A percentile compares a stretch with the other conserved stretches of the same genome.
Evolutionary conservation across 177 flowering plant genomes (phyloP).

Genomic region (Telopea speciosissima): DNA sequence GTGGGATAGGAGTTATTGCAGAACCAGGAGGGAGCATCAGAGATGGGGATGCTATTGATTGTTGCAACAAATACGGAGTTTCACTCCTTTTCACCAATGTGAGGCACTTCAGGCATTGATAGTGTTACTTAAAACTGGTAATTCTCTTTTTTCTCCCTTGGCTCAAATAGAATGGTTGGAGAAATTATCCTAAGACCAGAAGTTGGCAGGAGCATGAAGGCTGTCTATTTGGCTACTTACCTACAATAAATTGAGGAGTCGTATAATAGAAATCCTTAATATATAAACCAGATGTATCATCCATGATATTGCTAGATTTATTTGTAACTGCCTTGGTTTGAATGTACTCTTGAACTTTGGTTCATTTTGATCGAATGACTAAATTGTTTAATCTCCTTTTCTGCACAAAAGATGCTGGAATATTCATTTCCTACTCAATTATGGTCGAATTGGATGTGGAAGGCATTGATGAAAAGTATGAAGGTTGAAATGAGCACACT

Average conservation of each 20-base stretch:
- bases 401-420: too few species aligned
- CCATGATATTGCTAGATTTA: not conserved
- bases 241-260: too few species aligned
- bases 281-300: not conserved
- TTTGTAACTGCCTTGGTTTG: too few species aligned
- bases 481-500: too few species aligned
- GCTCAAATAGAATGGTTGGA: not conserved
- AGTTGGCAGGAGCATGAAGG: not conserved
- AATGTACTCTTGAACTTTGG: too few species aligned
- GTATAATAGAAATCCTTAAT: not conserved
- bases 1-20: slow-evolving; percentile 63
- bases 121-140: not conserved
- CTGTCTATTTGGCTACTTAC: not conserved
- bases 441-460: too few species aligned
- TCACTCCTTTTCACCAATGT: slow-evolving; percentile 79
- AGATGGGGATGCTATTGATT: slow-evolving; percentile 87
- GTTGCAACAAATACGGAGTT: slow-evolving; percentile 90
- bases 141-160: too few species aligned
- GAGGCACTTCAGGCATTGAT: slow-evolving; percentile 87
- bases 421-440: too few species aligned
- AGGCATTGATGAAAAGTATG: too few species aligned
- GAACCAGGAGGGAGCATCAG: slow-evolving; percentile 97
- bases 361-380: too few species aligned
- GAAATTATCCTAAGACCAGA: slow-evolving; percentile 2
- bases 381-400: too few species aligned